Conservation (phyloP, 2,329 filamentous ascomycete species). For the Clonostachys rhizophaga region DNA sequence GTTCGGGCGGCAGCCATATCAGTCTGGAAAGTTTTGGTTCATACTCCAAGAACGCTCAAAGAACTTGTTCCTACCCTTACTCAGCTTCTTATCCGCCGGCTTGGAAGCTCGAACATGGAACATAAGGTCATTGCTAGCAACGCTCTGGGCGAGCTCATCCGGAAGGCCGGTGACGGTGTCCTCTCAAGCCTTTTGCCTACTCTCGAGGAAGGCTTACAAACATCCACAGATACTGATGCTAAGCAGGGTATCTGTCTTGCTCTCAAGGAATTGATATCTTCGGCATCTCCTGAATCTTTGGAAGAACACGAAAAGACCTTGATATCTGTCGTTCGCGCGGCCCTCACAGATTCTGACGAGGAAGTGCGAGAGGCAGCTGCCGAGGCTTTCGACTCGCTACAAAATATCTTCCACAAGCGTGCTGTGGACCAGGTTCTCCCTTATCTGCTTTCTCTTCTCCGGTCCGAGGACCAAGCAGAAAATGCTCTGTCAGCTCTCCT, state of each 20-base stretch:
- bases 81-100: slow-evolving; percentile 86
- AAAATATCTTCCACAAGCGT: slow-evolving; percentile 89
- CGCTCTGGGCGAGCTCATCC: slow-evolving; percentile 90
- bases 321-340: slow-evolving; percentile 89
- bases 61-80: slow-evolving; percentile 93
- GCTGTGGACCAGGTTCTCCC: slow-evolving; percentile 95
- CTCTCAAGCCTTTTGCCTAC: slow-evolving; percentile 84
- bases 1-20: slow-evolving; percentile 86
- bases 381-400: slow-evolving; percentile 92
- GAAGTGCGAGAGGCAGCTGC: slow-evolving; percentile 94
- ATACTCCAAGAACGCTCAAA: slow-evolving; percentile 86
- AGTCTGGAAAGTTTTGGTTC: slow-evolving; percentile 96
- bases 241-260: slow-evolving; percentile 98
- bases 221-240: slow-evolving; percentile 84
- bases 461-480: slow-evolving; percentile 80
- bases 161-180: slow-evolving; percentile 93
- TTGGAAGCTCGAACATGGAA: slow-evolving; percentile 96
- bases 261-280: slow-evolving; percentile 85
- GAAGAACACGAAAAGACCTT: slow-evolving; percentile 94
- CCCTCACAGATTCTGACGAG: slow-evolving; percentile 81
- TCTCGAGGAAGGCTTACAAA: slow-evolving; percentile 84
- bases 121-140: slow-evolving; percentile 99
- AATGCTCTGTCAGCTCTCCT: slow-evolving; percentile 90
- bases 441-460: slow-evolving; percentile 83
- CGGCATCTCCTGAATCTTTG: slow-evolving; percentile 81